Evolutionary conservation across 148 eudicot genomes (phyloP).

Genomic region (Gaultheria prostrata): DNA sequence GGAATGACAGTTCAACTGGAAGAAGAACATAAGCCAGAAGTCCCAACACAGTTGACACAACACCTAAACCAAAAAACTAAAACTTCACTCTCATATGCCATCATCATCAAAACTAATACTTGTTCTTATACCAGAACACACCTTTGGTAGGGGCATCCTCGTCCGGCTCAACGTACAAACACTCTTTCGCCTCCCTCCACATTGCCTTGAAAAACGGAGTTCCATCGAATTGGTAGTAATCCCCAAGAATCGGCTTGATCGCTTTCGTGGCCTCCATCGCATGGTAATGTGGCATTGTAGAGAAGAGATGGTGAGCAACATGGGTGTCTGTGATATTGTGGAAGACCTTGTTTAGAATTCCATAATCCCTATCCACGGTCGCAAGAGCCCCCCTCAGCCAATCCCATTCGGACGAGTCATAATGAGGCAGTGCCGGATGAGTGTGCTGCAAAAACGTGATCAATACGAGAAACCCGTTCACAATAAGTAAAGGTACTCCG

Average conservation of each 20-base stretch:
- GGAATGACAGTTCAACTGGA: constrained; percentile 17
- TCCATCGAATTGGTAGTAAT: constrained; percentile 50
- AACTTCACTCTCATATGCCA: background rate
- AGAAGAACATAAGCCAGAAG: constrained; percentile 11
- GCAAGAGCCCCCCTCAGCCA: constrained; percentile 63
- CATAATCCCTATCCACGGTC: constrained; percentile 53
- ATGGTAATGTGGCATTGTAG: constrained; percentile 58
- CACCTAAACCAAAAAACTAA: background rate
- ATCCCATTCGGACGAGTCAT: constrained; percentile 55
- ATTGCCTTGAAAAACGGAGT: constrained; percentile 42
- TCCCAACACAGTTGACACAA: background rate
- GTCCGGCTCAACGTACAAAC: constrained; percentile 52
- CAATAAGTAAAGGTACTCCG: constrained; percentile 39
- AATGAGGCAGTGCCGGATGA: constrained; percentile 53
- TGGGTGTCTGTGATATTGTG: constrained; percentile 60
- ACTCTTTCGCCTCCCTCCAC: constrained; percentile 62
- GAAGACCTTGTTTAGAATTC: constrained; percentile 51
- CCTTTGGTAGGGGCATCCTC: constrained; percentile 28
- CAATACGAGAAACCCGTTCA: constrained; percentile 46
- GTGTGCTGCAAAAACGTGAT: constrained; percentile 62
- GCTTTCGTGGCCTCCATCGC: constrained; percentile 63
- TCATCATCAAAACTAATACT: constrained; percentile 14
- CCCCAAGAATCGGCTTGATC: constrained; percentile 49
- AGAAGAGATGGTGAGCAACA: constrained; percentile 56
- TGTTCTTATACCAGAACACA: constrained; percentile 34